Evolutionary conservation across 2,329 filamentous ascomycete species (phyloP).

Genomic region (Leptographium radiaticola): DNA sequence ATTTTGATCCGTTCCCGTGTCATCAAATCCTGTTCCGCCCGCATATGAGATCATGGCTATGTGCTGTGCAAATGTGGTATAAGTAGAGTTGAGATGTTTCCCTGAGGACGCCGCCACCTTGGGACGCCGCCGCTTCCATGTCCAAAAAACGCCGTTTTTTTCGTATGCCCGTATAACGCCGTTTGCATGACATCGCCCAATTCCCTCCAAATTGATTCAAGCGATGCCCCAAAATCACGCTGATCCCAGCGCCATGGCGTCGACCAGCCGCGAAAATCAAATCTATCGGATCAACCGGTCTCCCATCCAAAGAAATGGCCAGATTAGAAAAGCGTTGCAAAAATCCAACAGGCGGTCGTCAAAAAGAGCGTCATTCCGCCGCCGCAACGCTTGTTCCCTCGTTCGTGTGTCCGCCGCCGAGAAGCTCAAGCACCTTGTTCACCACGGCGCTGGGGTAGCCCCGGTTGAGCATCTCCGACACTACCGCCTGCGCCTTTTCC

Average conservation of each 20-base stretch:
- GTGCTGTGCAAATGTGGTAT: constrained; percentile 12
- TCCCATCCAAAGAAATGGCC: too few species aligned
- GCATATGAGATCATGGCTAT: constrained; percentile 8
- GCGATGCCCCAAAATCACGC: not conserved
- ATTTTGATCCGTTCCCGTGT: not conserved
- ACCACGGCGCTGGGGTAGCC: constrained; percentile 88
- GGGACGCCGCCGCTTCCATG: not conserved
- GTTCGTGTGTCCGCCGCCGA: constrained; percentile 42
- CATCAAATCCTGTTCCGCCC: constrained; percentile 3
- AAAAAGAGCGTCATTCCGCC: not conserved
- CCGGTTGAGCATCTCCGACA: constrained; percentile 78
- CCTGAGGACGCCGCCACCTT: constrained; percentile 18
- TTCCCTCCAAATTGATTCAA: not conserved
- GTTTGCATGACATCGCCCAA: not conserved
- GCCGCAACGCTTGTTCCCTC: constrained; percentile 23
- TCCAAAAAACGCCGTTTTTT: not conserved
- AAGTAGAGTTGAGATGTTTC: constrained; percentile 36
- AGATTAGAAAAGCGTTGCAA: not conserved
- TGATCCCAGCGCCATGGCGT: not conserved
- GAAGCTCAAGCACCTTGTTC: constrained; percentile 83
- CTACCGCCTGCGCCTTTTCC: constrained; percentile 60
- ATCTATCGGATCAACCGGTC: too few species aligned
- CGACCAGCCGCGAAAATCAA: not conserved
- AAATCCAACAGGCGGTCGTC: not conserved
- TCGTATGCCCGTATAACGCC: not conserved